phyloP scores from a whole-genome alignment of 768 basidiomycete species.

The Hortiboletus campestris region DNA sequence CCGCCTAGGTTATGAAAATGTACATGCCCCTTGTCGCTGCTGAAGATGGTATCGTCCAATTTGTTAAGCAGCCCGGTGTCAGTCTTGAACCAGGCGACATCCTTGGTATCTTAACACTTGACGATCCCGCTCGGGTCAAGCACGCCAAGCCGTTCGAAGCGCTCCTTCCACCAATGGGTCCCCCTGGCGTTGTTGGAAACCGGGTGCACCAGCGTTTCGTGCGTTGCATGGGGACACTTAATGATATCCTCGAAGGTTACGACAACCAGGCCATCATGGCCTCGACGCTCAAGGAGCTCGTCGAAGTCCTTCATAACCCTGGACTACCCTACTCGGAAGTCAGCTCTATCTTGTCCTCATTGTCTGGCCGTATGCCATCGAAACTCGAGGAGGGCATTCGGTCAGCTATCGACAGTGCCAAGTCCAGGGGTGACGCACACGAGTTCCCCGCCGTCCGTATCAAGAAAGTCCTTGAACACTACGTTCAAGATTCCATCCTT shows the following conservation, averaged over 20 bases:
- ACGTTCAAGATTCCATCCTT: slow-evolving; percentile 75
- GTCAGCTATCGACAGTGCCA: slow-evolving; percentile 70
- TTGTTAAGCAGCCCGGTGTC: slow-evolving; percentile 98
- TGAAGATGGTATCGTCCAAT: slow-evolving; percentile 91
- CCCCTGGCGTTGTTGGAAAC: slow-evolving; percentile 80
- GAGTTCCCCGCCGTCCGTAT: slow-evolving; percentile 92
- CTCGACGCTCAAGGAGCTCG: slow-evolving; percentile 81
- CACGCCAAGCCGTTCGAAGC: slow-evolving; percentile 99
- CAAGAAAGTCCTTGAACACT: slow-evolving; percentile 84
- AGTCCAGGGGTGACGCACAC: slow-evolving; percentile 63
- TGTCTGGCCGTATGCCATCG: slow-evolving; percentile 90
- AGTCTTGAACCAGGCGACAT: slow-evolving; percentile 97
- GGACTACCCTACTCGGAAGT: slow-evolving; percentile 89
- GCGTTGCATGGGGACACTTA: slow-evolving; percentile 70
- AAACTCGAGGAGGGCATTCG: slow-evolving; percentile 90
- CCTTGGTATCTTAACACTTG: slow-evolving; percentile 92
- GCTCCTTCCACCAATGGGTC: slow-evolving; percentile 83
- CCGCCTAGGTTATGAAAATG: slow-evolving; percentile 92
- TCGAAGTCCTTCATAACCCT: slow-evolving; percentile 75
- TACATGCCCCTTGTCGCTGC: slow-evolving; percentile 96
- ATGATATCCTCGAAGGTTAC: slow-evolving; percentile 93
- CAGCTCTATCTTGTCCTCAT: slow-evolving; percentile 75
- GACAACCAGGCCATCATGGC: slow-evolving; percentile 94
- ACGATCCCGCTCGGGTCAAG: slow-evolving; percentile 94
- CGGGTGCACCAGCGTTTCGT: slow-evolving; percentile 87